phyloP scores from a whole-genome alignment of 768 basidiomycete species.

The Tricholoma saponaceum region DNA sequence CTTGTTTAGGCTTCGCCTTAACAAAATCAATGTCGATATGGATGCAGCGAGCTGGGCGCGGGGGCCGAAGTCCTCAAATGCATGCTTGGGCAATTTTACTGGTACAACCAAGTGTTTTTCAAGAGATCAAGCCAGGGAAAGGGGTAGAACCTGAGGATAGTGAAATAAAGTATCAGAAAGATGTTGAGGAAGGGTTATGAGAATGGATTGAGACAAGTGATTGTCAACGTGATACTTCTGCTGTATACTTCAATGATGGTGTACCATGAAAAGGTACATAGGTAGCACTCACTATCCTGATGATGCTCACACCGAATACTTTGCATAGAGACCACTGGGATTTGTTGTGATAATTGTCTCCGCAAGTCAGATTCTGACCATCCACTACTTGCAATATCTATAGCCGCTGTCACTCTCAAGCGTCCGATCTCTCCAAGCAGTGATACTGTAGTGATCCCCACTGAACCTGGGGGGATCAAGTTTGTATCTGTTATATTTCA shows the following conservation, averaged over 20 bases:
- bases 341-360: too few species aligned
- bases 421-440: too few species aligned
- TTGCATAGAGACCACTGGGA: background rate
- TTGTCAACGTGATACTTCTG: slow-evolving; percentile 19
- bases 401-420: too few species aligned
- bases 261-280: slow-evolving; percentile 7
- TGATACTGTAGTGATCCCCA: too few species aligned
- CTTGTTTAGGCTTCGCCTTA: too few species aligned
- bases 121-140: slow-evolving; percentile 3
- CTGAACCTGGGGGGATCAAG: too few species aligned
- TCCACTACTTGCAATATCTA: background rate
- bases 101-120: slow-evolving; percentile 11
- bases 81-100: slow-evolving; percentile 10
- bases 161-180: slow-evolving; percentile 6
- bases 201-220: slow-evolving; percentile 17
- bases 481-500: too few species aligned
- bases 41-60: slow-evolving; percentile 20
- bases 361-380: background rate
- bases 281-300: background rate
- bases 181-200: slow-evolving; percentile 18
- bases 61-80: slow-evolving; percentile 4
- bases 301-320: background rate
- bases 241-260: slow-evolving; percentile 23
- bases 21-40: slow-evolving; percentile 19
- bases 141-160: background rate